A percentile compares a stretch with the other conserved stretches of the same genome.
phyloP scores from a whole-genome alignment of 371 early-diverging fungal species.

The Syncephalastrum monosporum region DNA sequence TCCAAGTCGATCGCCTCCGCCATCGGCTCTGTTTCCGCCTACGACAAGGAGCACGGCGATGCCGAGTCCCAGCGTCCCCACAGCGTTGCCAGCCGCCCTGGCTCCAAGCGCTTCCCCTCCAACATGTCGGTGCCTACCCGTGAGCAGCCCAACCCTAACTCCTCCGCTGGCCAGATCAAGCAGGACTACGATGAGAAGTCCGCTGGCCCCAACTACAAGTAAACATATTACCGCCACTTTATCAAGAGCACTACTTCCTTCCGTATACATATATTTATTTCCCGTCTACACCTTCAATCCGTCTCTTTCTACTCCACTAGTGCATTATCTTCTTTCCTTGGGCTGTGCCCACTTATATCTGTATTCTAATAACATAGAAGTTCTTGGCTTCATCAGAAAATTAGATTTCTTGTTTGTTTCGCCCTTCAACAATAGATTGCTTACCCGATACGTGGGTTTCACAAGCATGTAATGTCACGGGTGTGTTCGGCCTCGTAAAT shows the following conservation, averaged over 20 bases:
- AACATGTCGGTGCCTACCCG: constrained; percentile 36
- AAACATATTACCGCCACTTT: constrained; percentile 7
- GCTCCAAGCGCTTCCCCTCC: constrained; percentile 42
- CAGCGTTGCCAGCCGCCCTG: constrained; percentile 37
- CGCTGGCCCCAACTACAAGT: constrained; percentile 40
- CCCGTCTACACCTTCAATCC: background rate
- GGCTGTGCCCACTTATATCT: constrained; percentile 7
- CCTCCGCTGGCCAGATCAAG: constrained; percentile 39
- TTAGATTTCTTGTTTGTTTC: background rate
- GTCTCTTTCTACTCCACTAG: background rate
- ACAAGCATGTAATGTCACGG: too few relatives aligned
- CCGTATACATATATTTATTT: constrained; percentile 2
- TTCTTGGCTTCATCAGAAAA: background rate
- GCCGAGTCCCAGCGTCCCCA: constrained; percentile 30
- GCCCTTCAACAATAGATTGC: too few relatives aligned
- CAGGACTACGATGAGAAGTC: constrained; percentile 25
- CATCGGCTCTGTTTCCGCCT: constrained; percentile 26
- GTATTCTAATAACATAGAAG: background rate
- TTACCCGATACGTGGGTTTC: too few relatives aligned
- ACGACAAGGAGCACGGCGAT: constrained; percentile 37
- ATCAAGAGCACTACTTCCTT: constrained; percentile 1
- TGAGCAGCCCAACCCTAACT: constrained; percentile 23
- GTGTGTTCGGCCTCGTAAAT: too few relatives aligned
- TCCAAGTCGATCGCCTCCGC: constrained; percentile 31
- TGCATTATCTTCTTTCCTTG: constrained; percentile 4